These are phyloP conservation scores for Ramichloridium luteum DNA, from an alignment of 2,329 filamentous ascomycete species.

Conservation along the genomic window DNA sequence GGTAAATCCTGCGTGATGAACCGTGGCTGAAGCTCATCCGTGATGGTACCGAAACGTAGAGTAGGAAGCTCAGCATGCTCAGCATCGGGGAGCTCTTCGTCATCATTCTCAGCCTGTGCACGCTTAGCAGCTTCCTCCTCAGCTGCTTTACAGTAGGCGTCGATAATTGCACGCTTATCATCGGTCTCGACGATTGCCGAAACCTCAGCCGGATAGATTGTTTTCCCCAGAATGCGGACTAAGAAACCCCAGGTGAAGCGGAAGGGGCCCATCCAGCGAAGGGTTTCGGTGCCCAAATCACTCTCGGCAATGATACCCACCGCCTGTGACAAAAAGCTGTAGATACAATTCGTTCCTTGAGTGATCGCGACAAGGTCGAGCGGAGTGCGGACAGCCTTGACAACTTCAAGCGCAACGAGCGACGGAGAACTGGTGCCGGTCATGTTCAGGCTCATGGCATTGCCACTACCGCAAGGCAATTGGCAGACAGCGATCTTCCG, in stretches of 20 bases:
- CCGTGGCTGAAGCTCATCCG: constrained; percentile 60
- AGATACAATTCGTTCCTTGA: constrained; percentile 57
- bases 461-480: constrained; percentile 85
- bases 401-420: constrained; percentile 65
- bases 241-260: constrained; percentile 79
- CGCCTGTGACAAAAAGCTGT: constrained; percentile 85
- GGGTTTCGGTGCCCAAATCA: constrained; percentile 77
- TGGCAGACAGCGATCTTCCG: constrained; percentile 69
- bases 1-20: constrained; percentile 67
- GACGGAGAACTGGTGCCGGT: constrained; percentile 68
- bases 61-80: constrained; percentile 42
- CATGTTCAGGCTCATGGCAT: constrained; percentile 83
- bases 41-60: constrained; percentile 67
- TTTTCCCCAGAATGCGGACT: constrained; percentile 61
- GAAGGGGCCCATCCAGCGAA: constrained; percentile 83
- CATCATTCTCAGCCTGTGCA: constrained; percentile 10
- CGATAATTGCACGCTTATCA: constrained; percentile 60
- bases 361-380: constrained; percentile 82
- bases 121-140: constrained; percentile 18
- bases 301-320: constrained; percentile 82
- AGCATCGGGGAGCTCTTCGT: constrained; percentile 9
- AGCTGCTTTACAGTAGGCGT: constrained; percentile 47
- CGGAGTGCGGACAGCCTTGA: constrained; percentile 77
- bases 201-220: constrained; percentile 77
- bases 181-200: constrained; percentile 72